These are phyloP conservation scores for Calonectria pauciramosa DNA, from an alignment of 2,329 filamentous ascomycete species.

Conservation along the genomic window DNA sequence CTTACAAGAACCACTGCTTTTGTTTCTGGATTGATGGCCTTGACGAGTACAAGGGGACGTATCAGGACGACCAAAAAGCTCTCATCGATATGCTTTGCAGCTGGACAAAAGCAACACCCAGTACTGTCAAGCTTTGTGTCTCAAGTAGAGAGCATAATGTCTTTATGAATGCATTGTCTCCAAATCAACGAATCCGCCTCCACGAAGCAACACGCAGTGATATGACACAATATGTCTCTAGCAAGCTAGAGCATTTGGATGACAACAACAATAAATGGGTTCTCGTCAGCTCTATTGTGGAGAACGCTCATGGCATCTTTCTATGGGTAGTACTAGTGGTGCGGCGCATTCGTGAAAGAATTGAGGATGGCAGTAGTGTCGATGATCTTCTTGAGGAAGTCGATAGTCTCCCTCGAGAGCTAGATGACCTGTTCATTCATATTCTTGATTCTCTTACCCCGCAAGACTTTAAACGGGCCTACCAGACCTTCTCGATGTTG, in stretches of 20 bases:
- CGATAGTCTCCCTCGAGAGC: background rate
- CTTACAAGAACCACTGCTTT: background rate
- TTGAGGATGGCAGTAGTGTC: background rate
- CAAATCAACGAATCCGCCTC: background rate
- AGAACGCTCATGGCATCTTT: background rate
- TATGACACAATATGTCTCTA: background rate
- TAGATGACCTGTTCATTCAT: background rate
- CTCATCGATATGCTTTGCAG: background rate
- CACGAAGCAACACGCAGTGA: background rate
- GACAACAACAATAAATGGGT: too few species aligned
- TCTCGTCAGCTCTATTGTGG: background rate
- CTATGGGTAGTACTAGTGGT: background rate
- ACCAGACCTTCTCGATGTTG: background rate
- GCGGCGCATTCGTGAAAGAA: background rate
- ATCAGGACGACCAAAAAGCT: background rate
- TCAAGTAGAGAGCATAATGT: background rate
- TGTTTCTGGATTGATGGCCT: constrained; percentile 2
- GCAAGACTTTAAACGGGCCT: background rate
- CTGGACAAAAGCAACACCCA: background rate
- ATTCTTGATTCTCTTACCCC: background rate
- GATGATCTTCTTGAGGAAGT: background rate
- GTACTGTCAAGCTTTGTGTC: background rate
- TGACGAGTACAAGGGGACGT: background rate
- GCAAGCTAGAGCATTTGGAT: background rate
- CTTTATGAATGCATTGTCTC: background rate